Evolutionary conservation across 257 asterid species (phyloP).

Genomic region (Echium plantagineum): DNA sequence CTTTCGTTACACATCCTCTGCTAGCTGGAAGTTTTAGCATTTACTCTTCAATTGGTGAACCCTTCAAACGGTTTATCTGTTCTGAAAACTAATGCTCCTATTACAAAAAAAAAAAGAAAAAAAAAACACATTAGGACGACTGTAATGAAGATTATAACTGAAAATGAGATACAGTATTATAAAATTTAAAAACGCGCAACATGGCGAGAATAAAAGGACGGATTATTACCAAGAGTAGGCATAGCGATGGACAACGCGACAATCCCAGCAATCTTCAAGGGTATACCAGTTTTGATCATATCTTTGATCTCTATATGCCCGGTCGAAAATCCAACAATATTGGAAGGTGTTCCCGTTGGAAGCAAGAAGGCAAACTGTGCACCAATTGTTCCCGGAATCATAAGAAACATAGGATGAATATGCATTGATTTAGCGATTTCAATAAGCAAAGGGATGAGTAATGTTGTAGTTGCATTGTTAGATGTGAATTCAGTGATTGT

Average conservation of each 20-base stretch:
- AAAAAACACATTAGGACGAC: neutral
- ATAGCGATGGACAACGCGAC: conserved; percentile 44
- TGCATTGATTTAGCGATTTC: conserved; percentile 54
- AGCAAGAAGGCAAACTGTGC: conserved; percentile 58
- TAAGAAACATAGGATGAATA: conserved; percentile 56
- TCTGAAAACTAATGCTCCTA: conserved; percentile 57
- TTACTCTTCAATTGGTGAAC: conserved; percentile 12
- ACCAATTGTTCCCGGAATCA: conserved; percentile 71
- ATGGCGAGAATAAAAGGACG: neutral
- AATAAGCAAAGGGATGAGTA: conserved; percentile 53
- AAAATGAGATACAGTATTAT: neutral
- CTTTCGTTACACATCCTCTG: too few relatives aligned
- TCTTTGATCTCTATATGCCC: conserved; percentile 65
- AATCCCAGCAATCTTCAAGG: conserved; percentile 51
- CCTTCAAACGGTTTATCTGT: conserved; percentile 32
- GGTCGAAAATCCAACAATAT: conserved; percentile 70
- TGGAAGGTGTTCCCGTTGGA: conserved; percentile 85
- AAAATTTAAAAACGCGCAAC: neutral
- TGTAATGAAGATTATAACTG: neutral
- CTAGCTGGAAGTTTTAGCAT: neutral
- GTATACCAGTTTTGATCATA: conserved; percentile 53
- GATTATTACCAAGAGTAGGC: conserved; percentile 74
- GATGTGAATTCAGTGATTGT: conserved; percentile 76
- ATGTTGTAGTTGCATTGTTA: conserved; percentile 70
- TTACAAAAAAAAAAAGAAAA: conserved; percentile 6